These are phyloP conservation scores for Salix arbutifolia DNA, from an alignment of 345 rosid species.

Conservation along the genomic window DNA sequence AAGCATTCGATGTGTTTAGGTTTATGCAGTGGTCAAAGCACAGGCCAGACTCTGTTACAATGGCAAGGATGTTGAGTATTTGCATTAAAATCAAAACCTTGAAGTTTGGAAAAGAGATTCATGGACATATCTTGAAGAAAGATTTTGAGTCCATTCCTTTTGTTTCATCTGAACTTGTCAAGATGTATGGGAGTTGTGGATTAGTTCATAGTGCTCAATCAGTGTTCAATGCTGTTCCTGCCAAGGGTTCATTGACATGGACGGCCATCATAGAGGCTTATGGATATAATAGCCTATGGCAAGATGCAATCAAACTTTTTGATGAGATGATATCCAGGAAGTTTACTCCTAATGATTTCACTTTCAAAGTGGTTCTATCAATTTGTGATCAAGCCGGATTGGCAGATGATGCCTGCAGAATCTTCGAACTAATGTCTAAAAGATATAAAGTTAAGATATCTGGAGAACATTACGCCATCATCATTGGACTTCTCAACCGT, in stretches of 20 bases:
- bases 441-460: slow-evolving; percentile 34
- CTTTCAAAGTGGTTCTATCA: slow-evolving; percentile 52
- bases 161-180: slow-evolving; percentile 61
- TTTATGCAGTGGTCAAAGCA: slow-evolving; percentile 65
- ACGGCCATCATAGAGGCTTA: slow-evolving; percentile 73
- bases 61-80: slow-evolving; percentile 55
- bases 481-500: slow-evolving; percentile 40
- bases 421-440: slow-evolving; percentile 47
- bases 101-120: slow-evolving; percentile 77
- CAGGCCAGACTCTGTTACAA: slow-evolving; percentile 66
- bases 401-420: slow-evolving; percentile 55
- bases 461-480: slow-evolving; percentile 33
- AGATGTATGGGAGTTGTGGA: slow-evolving; percentile 68
- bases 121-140: slow-evolving; percentile 62
- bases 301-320: slow-evolving; percentile 55
- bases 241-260: slow-evolving; percentile 76
- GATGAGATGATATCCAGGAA: slow-evolving; percentile 55
- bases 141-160: slow-evolving; percentile 51
- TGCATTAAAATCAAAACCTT: slow-evolving; percentile 49
- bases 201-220: slow-evolving; percentile 41
- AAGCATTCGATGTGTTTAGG: slow-evolving; percentile 48
- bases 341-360: slow-evolving; percentile 59
- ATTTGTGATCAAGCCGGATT: slow-evolving; percentile 70
- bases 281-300: slow-evolving; percentile 38
- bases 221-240: slow-evolving; percentile 47